A percentile compares a stretch with the other conserved stretches of the same genome.
Conservation (phyloP, 1,284 basidiomycete genomes). For the Apiotrichum domesticum region DNA sequence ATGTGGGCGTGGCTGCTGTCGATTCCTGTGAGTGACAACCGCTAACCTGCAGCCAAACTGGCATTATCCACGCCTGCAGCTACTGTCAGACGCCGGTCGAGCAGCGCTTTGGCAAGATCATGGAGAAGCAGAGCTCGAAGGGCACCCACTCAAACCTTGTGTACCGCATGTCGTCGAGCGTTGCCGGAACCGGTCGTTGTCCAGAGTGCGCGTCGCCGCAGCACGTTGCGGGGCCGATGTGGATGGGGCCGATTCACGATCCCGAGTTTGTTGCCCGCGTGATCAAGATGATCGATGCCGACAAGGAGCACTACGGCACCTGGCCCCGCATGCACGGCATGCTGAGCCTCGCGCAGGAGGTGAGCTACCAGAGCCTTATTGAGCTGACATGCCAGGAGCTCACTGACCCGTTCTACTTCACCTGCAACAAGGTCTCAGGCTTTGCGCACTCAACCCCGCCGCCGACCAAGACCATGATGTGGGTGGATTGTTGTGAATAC, state of each 20-base stretch:
- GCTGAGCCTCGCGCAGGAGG: constrained; percentile 82
- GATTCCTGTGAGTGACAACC: no score
- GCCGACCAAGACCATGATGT: constrained; percentile 67
- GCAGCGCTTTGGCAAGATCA: constrained; percentile 68
- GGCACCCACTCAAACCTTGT: constrained; percentile 53
- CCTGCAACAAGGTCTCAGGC: constrained; percentile 71
- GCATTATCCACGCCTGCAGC: constrained; percentile 73
- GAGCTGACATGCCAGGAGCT: constrained; percentile 58
- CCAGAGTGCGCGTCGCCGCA: constrained; percentile 71
- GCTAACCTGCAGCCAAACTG: constrained; percentile 44
- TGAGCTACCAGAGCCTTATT: constrained; percentile 39
- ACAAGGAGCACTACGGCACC: constrained; percentile 69
- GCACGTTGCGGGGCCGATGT: constrained; percentile 93
- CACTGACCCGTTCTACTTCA: constrained; percentile 81
- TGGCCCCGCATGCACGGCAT: constrained; percentile 85
- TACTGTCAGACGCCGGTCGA: constrained; percentile 72
- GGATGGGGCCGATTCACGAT: constrained; percentile 85
- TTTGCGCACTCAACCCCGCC: constrained; percentile 41
- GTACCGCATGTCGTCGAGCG: constrained; percentile 67
- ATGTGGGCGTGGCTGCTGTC: no score
- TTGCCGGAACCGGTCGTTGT: constrained; percentile 52
- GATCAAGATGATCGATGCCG: constrained; percentile 59
- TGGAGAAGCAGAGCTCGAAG: constrained; percentile 52
- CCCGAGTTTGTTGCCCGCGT: constrained; percentile 65
- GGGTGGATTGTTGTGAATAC: constrained; percentile 12